phyloP scores from a whole-genome alignment of 1,139 yeast genomes.

The Protomyces macrosporus region DNA sequence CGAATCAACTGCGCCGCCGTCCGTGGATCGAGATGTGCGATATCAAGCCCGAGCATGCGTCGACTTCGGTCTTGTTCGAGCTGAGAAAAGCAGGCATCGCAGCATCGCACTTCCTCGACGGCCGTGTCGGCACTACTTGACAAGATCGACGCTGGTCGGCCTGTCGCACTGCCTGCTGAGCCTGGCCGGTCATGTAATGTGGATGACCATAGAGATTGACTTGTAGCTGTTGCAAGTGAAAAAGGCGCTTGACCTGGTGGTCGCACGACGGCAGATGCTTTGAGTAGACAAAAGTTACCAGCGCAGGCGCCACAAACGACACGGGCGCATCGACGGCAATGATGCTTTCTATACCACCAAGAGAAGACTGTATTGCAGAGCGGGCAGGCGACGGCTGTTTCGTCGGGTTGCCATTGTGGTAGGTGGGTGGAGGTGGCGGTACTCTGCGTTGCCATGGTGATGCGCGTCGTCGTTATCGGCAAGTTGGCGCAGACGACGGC shows the following conservation, averaged over 20 bases:
- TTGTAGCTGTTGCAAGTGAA: slow-evolving; percentile 2
- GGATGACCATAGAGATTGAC: too few species aligned
- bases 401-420: slow-evolving; percentile 70
- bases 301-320: slow-evolving; percentile 66
- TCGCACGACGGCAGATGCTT: slow-evolving; percentile 45
- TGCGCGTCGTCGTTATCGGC: too few species aligned
- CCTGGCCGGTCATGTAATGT: slow-evolving; percentile 41
- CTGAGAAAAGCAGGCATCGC: slow-evolving; percentile 19
- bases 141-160: background rate
- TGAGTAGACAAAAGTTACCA: slow-evolving; percentile 36
- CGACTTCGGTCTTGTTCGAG: slow-evolving; percentile 23
- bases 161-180: background rate
- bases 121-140: background rate
- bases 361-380: slow-evolving; percentile 57
- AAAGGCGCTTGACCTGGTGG: slow-evolving; percentile 70
- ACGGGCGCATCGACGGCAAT: slow-evolving; percentile 77
- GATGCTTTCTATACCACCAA: slow-evolving; percentile 76
- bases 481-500: too few species aligned
- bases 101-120: slow-evolving; percentile 17
- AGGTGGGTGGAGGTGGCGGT: background rate
- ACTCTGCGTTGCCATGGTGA: too few species aligned
- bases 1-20: slow-evolving; percentile 20
- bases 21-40: slow-evolving; percentile 8
- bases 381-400: slow-evolving; percentile 53
- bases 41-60: slow-evolving; percentile 21